These are phyloP conservation scores for Pinus taeda DNA, from an alignment of 75 land plant genomes.

Conservation along the genomic window DNA sequence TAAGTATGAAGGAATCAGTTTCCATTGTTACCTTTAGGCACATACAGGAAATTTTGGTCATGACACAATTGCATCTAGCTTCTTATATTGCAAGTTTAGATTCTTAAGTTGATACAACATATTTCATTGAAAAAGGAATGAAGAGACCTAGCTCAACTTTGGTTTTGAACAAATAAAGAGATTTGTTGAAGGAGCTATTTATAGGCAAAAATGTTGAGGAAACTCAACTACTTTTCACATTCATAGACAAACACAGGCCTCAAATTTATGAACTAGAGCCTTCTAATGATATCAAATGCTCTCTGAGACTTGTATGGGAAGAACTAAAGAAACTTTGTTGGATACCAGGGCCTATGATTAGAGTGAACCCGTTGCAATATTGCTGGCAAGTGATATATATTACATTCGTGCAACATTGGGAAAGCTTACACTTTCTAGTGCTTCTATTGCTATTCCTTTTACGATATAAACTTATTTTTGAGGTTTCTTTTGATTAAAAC, in stretches of 20 bases:
- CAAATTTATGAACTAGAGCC: too few relatives aligned
- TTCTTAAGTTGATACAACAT: too few relatives aligned
- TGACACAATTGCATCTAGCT: too few relatives aligned
- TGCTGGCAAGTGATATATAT: slow-evolving; percentile 40
- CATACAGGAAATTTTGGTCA: too few relatives aligned
- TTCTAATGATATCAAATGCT: background rate
- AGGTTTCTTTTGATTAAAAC: too few relatives aligned
- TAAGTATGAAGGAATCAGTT: too few relatives aligned
- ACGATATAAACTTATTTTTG: too few relatives aligned
- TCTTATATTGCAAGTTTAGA: background rate
- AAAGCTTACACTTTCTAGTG: slow-evolving; percentile 52
- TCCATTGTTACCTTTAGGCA: too few relatives aligned
- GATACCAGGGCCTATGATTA: slow-evolving; percentile 55
- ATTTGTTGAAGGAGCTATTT: background rate
- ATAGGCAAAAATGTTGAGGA: background rate
- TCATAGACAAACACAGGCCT: background rate
- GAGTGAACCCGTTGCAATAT: slow-evolving; percentile 37
- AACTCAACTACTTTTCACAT: background rate
- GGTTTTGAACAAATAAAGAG: background rate
- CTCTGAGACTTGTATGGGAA: background rate
- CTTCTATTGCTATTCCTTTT: slow-evolving; percentile 67
- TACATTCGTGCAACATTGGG: slow-evolving; percentile 69
- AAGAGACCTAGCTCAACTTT: background rate
- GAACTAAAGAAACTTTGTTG: slow-evolving; percentile 42
- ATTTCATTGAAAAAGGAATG: too few relatives aligned